These are phyloP conservation scores for Pleurotus sapidus DNA, from an alignment of 768 basidiomycete genomes.

Conservation along the genomic window DNA sequence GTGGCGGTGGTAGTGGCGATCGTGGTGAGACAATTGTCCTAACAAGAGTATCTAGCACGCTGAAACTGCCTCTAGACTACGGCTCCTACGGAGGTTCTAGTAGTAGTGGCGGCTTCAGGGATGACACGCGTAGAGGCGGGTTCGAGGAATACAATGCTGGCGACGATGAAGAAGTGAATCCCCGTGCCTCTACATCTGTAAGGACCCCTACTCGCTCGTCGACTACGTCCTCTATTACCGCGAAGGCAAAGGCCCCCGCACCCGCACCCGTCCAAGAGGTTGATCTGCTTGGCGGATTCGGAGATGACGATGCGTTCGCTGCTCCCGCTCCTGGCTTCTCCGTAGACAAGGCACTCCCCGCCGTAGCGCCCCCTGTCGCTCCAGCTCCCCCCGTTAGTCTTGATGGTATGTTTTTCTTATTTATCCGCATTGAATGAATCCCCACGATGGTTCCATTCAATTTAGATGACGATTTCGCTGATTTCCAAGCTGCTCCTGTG, in stretches of 20 bases:
- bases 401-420: constrained; percentile 34
- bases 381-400: constrained; percentile 27
- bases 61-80: constrained; percentile 22
- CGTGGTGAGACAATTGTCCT: constrained; percentile 2
- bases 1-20: constrained; percentile 32
- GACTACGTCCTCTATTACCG: constrained; percentile 13
- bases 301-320: constrained; percentile 49
- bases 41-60: constrained; percentile 15
- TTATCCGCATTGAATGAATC: no score
- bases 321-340: constrained; percentile 27
- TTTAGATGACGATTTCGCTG: constrained; percentile 79
- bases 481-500: constrained; percentile 76
- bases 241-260: constrained; percentile 33
- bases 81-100: constrained; percentile 34
- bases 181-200: constrained; percentile 33
- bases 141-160: constrained; percentile 98
- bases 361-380: constrained; percentile 23
- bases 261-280: constrained; percentile 47
- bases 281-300: constrained; percentile 77
- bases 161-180: constrained; percentile 63
- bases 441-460: no score
- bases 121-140: constrained; percentile 49
- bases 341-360: constrained; percentile 55
- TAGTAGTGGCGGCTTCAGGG: constrained; percentile 47
- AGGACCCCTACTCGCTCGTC: constrained; percentile 29